Evolutionary conservation across 2,329 filamentous ascomycete genomes (phyloP).

Genomic region (Trichocomaceae sp.): DNA sequence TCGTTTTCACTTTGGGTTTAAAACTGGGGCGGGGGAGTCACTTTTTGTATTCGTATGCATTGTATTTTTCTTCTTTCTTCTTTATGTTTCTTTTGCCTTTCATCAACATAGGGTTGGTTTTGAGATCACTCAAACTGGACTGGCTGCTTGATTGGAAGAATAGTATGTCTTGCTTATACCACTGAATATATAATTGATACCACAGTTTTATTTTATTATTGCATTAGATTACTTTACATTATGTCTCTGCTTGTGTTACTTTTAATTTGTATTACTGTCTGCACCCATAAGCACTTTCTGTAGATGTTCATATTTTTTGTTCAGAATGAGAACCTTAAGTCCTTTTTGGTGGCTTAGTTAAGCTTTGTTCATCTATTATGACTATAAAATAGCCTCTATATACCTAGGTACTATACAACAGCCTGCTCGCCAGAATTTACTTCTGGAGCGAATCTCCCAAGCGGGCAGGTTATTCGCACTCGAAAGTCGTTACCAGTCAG

Average conservation of each 20-base stretch:
- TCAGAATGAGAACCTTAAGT: neutral
- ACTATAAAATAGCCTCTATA: too few relatives aligned
- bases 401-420: too few relatives aligned
- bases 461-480: too few relatives aligned
- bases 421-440: too few relatives aligned
- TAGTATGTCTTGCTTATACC: slow-evolving; percentile 5
- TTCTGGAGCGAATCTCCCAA: too few relatives aligned
- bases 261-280: neutral
- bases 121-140: neutral
- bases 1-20: neutral
- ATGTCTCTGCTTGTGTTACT: neutral
- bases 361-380: too few relatives aligned
- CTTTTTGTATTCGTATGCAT: neutral
- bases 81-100: slow-evolving; percentile 22
- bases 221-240: neutral
- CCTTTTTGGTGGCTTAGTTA: too few relatives aligned
- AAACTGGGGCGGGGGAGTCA: neutral
- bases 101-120: slow-evolving; percentile 13
- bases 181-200: slow-evolving; percentile 8
- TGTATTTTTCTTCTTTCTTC: slow-evolving; percentile 16
- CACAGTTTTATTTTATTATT: neutral
- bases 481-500: too few relatives aligned
- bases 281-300: neutral
- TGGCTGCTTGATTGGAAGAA: neutral
- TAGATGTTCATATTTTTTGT: neutral